Percentiles rank a stretch among this genome's conserved stretches.
Evolutionary conservation across 1,284 basidiomycete species (phyloP).

Genomic region (Fomitopsis betulina): DNA sequence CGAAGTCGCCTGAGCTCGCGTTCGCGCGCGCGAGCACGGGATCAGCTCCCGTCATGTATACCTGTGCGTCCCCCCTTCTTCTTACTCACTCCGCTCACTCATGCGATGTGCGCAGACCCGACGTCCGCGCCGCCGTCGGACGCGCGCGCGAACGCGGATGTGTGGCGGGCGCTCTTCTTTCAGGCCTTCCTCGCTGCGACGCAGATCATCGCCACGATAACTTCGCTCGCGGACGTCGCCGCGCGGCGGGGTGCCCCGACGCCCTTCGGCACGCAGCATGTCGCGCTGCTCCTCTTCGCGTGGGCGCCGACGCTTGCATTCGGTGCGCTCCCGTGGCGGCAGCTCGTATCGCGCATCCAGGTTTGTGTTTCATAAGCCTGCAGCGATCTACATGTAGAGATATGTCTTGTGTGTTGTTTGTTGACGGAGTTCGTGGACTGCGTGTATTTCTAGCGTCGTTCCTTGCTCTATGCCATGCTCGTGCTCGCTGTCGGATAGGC

Average conservation of each 20-base stretch:
- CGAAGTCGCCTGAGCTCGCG: slow-evolving; percentile 21
- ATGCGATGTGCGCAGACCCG: neutral
- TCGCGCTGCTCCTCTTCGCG: slow-evolving; percentile 45
- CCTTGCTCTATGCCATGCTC: neutral
- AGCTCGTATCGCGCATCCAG: neutral
- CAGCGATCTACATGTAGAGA: too few species aligned
- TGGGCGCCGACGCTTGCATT: slow-evolving; percentile 41
- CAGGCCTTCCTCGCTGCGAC: slow-evolving; percentile 22
- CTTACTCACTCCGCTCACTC: neutral
- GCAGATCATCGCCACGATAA: slow-evolving; percentile 44
- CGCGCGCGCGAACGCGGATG: slow-evolving; percentile 8
- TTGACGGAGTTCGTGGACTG: neutral
- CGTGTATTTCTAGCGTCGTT: neutral
- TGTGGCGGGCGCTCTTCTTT: slow-evolving; percentile 26
- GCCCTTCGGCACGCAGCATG: slow-evolving; percentile 51
- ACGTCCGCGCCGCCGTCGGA: slow-evolving; percentile 5
- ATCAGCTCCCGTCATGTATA: slow-evolving; percentile 11
- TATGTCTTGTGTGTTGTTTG: too few species aligned
- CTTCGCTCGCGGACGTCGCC: slow-evolving; percentile 44
- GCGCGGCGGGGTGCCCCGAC: slow-evolving; percentile 28
- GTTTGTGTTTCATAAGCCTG: too few species aligned
- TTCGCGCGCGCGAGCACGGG: slow-evolving; percentile 15
- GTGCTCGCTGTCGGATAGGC: neutral
- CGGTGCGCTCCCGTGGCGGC: slow-evolving; percentile 13
- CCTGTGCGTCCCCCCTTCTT: slow-evolving; percentile 10